A percentile compares a stretch with the other conserved stretches of the same genome.
Conservation (phyloP, 768 basidiomycete genomes). For the Tricholoma bakamatsutake region DNA sequence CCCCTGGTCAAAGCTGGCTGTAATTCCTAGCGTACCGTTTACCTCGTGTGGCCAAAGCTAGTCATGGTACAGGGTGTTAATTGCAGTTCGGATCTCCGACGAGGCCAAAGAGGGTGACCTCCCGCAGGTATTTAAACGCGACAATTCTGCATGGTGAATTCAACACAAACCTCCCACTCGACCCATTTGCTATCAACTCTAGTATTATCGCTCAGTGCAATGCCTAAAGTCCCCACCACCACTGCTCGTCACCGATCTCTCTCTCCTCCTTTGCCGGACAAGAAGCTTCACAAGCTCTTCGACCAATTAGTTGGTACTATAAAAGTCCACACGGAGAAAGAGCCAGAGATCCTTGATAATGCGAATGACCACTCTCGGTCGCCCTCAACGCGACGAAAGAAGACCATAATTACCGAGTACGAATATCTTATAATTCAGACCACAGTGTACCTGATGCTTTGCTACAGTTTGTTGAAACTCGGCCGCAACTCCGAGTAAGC, state of each 20-base stretch:
- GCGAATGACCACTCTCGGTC: background rate
- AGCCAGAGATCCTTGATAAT: background rate
- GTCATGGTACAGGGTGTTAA: background rate
- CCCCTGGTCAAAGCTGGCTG: background rate
- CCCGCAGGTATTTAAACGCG: background rate
- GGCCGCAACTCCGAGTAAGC: background rate
- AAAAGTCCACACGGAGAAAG: background rate
- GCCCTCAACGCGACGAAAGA: background rate
- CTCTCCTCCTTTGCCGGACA: background rate
- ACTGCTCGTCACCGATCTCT: background rate
- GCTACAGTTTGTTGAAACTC: background rate
- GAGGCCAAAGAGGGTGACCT: background rate
- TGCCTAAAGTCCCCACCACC: background rate
- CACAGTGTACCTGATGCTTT: background rate
- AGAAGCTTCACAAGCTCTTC: background rate
- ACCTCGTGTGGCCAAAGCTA: background rate
- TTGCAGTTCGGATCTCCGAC: background rate
- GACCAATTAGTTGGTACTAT: background rate
- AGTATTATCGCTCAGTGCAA: background rate
- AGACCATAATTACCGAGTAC: background rate
- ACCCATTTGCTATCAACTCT: background rate
- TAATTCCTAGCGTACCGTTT: background rate
- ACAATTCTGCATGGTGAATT: background rate
- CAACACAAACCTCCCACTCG: background rate
- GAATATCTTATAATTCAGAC: background rate